Evolutionary conservation across 768 basidiomycete genomes (phyloP), one percentile per base, ranked within the genome.

Genomic region (Amanita thiersii): DNA sequence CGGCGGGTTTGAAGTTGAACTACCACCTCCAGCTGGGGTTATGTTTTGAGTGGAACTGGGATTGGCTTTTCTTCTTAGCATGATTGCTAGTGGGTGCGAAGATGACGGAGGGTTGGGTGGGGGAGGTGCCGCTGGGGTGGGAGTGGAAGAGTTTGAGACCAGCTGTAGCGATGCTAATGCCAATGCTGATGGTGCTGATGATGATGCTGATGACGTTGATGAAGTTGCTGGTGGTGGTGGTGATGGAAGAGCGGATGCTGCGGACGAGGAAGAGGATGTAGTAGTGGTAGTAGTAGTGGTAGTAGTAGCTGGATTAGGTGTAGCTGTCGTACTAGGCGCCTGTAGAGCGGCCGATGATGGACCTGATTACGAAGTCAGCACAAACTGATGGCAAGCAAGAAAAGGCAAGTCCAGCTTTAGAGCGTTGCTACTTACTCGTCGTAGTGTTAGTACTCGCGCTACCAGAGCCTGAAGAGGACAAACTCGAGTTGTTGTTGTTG

Each of bases 401-500:
- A 24, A 37, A 39, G 24, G 11, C 49, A 35, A 56, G 47, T 21
- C 61, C 47, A 35, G 62, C 63, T n/a, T n/a, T n/a, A n/a, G n/a
- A 40, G 75, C 62, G 34, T 73, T 70, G 24, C 78, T 76, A 10
- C 75, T 78, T 19, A 81, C 82, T 45, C 83, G 73, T 50, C 83
- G 63, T 43, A 81, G 66, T 42, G 82, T 63, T 25, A 86, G 70
- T 68, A 85, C 84, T 69, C 4, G 75, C 67, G 30, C 82, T 63
- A n/a, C 66, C 69, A 26, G 72, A 60, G 21, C 69, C 60, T 29
- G 45, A 52, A 12, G 47, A 39, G 36, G 41, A 44, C 44, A 37
- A 38, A 37, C 43, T 40, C n/a, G 57, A 32, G 39, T 36, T 45
- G 32, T 44, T 53, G 49, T 51, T 58, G 24, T 48, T 50, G 51